These are phyloP conservation scores for Stereocaulon alpinum DNA, from an alignment of 495 filamentous ascomycete genomes.

Conservation along the genomic window DNA sequence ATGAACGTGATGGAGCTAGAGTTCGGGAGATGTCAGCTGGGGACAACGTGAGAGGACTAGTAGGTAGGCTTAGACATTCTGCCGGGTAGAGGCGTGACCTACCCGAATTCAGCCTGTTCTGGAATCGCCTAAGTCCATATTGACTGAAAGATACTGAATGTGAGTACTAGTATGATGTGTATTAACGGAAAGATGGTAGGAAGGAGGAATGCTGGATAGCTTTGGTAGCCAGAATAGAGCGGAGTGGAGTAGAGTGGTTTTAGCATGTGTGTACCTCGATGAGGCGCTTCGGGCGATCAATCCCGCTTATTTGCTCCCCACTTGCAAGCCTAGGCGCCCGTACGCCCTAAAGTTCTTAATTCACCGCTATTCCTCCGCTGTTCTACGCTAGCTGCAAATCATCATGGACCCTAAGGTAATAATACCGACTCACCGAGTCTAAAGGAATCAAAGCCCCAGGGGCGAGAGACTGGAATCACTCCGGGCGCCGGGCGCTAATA, in stretches of 20 bases:
- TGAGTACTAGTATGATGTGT: neutral
- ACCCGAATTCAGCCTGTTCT: neutral
- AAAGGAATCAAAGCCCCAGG: no score
- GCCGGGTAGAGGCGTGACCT: neutral
- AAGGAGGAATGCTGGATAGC: neutral
- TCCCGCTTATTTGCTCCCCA: no score
- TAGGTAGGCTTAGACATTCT: neutral
- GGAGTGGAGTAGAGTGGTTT: neutral
- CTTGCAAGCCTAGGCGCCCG: no score
- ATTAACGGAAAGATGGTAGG: neutral
- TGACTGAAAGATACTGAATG: neutral
- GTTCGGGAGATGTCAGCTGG: constrained; percentile 7
- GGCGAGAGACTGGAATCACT: no score
- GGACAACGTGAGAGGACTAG: neutral
- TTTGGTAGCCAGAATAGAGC: neutral
- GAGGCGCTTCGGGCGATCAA: no score
- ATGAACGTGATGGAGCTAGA: constrained; percentile 5
- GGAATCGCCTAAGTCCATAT: neutral
- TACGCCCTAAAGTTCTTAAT: no score
- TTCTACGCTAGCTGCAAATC: no score
- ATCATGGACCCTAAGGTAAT: no score
- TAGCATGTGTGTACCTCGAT: no score
- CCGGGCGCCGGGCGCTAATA: no score
- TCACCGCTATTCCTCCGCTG: no score
- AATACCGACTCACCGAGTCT: no score